Base-by-base conservation (phyloP, 2,329 filamentous ascomycete genomes). In the Aspergillus tamarii region DNA sequence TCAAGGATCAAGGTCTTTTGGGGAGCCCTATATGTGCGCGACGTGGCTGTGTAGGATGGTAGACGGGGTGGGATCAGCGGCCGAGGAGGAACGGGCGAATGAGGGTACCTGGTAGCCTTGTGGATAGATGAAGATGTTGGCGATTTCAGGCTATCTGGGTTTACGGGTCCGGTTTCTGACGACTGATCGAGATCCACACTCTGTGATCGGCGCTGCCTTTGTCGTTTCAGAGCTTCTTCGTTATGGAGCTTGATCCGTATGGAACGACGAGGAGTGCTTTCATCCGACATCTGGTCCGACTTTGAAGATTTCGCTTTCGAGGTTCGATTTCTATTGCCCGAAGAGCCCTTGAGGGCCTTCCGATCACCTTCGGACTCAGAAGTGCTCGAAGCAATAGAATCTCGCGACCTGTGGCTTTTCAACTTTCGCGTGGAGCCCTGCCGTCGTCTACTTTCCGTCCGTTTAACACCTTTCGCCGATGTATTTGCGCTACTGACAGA, bases 1-100 rank as follows among this genome's bases (percentile, higher is more conserved):
- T 99, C 95, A 59, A 99, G 85, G 67, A 99, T 94, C 64, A 99
- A 81, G 0, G 95, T 99, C 84, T 99, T 99, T 74, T 95, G 91
- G 65, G 90, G 88, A 53, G 87, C 82, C 57, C 71, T 74, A 32
- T 78, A 72, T 63, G 71, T 73, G 61, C 74, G 72, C 45, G 69
- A 78, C 71, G 63, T 85, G 76, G 65, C 86, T 48, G 92, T 86
- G 76, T 97, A 97, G 0, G 94, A 97, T 23, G 94, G 93, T 73
- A 97, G 92, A 60, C 94, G 90, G 66, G 90, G 88, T 32, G 95
- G 95, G 61, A 99, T 91, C 57, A 99, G 83, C 4, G 95, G 95
- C 65, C 94, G 88, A 53, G 95, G 95, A 55, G 95, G 94, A 45
- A 91, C 90, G 23, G 94, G 94, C 30, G 91, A 91, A 75, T 93